Conservation (phyloP, 345 rosid genomes). For the rapeseed (Brassica napus) region DNA sequence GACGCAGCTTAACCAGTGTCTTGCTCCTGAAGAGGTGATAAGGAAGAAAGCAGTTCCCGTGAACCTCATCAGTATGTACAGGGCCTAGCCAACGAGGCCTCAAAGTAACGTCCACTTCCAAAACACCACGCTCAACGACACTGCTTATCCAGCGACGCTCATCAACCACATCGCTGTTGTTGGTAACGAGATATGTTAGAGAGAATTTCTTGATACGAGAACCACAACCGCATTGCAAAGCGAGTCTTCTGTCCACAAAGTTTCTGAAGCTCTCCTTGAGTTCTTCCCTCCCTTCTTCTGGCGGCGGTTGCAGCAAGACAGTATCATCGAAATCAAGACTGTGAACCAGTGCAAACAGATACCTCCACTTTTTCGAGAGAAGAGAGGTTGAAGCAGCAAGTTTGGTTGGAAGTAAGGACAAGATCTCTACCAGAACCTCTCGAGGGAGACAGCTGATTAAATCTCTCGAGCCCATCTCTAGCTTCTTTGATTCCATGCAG, state of each 20-base stretch:
- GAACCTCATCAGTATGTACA: neutral
- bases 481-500: neutral
- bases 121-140: neutral
- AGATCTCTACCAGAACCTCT: neutral
- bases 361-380: conserved; percentile 21
- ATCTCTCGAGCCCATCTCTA: neutral
- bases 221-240: neutral
- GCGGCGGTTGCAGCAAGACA: neutral
- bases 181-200: neutral
- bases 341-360: neutral
- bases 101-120: neutral
- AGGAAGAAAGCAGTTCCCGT: neutral
- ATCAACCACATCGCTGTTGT: neutral
- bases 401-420: conserved; percentile 19
- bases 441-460: conserved; percentile 15
- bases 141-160: neutral
- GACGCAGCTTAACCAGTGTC: conserved; percentile 14
- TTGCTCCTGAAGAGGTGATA: conserved; percentile 6
- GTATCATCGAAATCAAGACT: conserved; percentile 6
- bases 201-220: neutral
- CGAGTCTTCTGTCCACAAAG: neutral
- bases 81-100: neutral
- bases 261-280: neutral
- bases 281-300: neutral
- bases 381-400: conserved; percentile 4